Conservation (phyloP, 2,329 filamentous ascomycete genomes). For the Colletotrichum sp. region DNA sequence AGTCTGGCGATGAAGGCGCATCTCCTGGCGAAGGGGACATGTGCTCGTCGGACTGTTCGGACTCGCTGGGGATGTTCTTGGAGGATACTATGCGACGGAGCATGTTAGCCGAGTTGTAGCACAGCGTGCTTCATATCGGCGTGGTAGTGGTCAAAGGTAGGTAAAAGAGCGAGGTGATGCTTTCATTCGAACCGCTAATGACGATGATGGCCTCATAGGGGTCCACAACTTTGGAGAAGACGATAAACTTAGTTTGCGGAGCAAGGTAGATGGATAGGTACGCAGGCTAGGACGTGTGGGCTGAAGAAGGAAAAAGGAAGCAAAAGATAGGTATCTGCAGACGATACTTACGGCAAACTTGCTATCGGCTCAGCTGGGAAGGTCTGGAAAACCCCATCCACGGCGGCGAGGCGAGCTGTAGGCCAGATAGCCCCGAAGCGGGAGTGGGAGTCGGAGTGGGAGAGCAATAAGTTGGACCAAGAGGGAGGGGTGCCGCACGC, state of each 20-base stretch:
- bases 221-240: background rate
- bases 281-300: background rate
- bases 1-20: slow-evolving; percentile 58
- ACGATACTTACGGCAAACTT: slow-evolving; percentile 8
- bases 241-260: background rate
- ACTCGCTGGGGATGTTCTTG: background rate
- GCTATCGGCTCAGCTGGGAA: slow-evolving; percentile 1
- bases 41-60: slow-evolving; percentile 41
- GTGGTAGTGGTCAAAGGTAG: background rate
- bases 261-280: background rate
- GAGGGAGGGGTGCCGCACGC: background rate
- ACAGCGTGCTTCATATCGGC: slow-evolving; percentile 5
- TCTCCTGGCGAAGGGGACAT: slow-evolving; percentile 68
- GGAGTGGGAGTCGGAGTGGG: slow-evolving; percentile 1
- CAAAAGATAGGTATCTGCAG: background rate
- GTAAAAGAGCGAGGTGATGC: background rate
- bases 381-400: slow-evolving; percentile 9
- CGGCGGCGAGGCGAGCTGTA: slow-evolving; percentile 14
- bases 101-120: slow-evolving; percentile 15
- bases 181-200: slow-evolving; percentile 1
- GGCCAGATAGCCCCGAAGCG: slow-evolving; percentile 11
- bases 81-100: slow-evolving; percentile 16
- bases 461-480: background rate
- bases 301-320: background rate
- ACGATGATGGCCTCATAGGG: background rate